phyloP scores from a whole-genome alignment of 176 grass and related monocot genomes.

The Areca catechu region DNA sequence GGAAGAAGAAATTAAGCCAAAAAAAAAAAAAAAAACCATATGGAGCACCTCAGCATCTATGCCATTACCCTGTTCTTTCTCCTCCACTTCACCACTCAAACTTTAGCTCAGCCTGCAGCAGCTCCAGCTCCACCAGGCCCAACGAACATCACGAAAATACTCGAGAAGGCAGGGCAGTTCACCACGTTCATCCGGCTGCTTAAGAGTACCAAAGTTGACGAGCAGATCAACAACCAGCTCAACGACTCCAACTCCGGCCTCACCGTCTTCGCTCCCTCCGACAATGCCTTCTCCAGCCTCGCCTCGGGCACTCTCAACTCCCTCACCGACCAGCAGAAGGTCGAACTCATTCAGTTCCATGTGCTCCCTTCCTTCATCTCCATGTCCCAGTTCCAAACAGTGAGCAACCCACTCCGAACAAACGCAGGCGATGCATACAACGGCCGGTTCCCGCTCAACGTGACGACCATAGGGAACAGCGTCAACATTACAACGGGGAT shows the following conservation, averaged over 20 bases:
- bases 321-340: conserved; percentile 72
- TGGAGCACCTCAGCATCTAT: conserved; percentile 3
- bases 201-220: conserved; percentile 35
- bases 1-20: too few relatives aligned
- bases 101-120: conserved; percentile 22
- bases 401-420: conserved; percentile 86
- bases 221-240: conserved; percentile 94
- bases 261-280: conserved; percentile 81
- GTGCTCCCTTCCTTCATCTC: conserved; percentile 40
- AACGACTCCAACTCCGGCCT: conserved; percentile 65
- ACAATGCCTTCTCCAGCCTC: conserved; percentile 88
- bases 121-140: conserved; percentile 35
- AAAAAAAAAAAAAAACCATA: conserved; percentile 17
- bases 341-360: conserved; percentile 77
- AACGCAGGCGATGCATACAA: conserved; percentile 55
- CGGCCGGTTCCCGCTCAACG: conserved; percentile 65
- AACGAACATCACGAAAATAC: conserved; percentile 68
- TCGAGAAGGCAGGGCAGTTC: conserved; percentile 82
- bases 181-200: conserved; percentile 66
- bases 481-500: conserved; percentile 86
- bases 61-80: conserved; percentile 18
- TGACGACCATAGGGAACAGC: conserved; percentile 44
- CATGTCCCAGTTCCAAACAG: conserved; percentile 63
- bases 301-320: conserved; percentile 72
- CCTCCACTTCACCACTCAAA: not conserved